Percentiles rank a stretch among this genome's conserved stretches.
Conservation (phyloP, 768 basidiomycete species). For the Galerina sulciceps region DNA sequence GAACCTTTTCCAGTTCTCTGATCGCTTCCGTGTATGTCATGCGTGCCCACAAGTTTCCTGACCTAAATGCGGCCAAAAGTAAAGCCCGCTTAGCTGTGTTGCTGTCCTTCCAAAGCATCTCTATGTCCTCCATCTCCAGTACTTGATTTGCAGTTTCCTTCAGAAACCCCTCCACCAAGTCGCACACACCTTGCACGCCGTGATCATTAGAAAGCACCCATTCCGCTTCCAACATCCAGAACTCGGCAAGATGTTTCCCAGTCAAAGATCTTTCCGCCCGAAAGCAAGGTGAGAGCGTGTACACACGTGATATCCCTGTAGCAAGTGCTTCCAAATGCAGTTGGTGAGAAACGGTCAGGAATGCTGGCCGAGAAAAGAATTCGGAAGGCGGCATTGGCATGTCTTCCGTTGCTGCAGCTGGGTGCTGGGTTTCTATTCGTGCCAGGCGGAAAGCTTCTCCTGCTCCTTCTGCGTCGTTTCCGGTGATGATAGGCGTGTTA, state of each 20-base stretch:
- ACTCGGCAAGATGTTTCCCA: slow-evolving; percentile 92
- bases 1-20: slow-evolving; percentile 45
- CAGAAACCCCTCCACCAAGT: slow-evolving; percentile 41
- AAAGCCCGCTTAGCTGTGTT: slow-evolving; percentile 36
- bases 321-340: slow-evolving; percentile 92
- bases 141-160: slow-evolving; percentile 25
- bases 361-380: slow-evolving; percentile 79
- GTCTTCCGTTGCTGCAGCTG: slow-evolving; percentile 24
- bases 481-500: slow-evolving; percentile 88
- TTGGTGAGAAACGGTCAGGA: slow-evolving; percentile 94
- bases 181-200: slow-evolving; percentile 49
- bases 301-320: slow-evolving; percentile 78
- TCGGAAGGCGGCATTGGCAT: slow-evolving; percentile 36
- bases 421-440: slow-evolving; percentile 36
- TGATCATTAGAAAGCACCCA: slow-evolving; percentile 51
- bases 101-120: slow-evolving; percentile 45
- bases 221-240: slow-evolving; percentile 99
- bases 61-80: slow-evolving; percentile 39
- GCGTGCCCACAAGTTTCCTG: slow-evolving; percentile 58
- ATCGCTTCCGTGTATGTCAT: slow-evolving; percentile 85
- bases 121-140: slow-evolving; percentile 27
- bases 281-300: slow-evolving; percentile 93
- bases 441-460: slow-evolving; percentile 87
- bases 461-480: slow-evolving; percentile 94
- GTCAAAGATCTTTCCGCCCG: slow-evolving; percentile 91